phyloP scores from a whole-genome alignment of 139 green algal species.

The Medakamo hakoo region DNA sequence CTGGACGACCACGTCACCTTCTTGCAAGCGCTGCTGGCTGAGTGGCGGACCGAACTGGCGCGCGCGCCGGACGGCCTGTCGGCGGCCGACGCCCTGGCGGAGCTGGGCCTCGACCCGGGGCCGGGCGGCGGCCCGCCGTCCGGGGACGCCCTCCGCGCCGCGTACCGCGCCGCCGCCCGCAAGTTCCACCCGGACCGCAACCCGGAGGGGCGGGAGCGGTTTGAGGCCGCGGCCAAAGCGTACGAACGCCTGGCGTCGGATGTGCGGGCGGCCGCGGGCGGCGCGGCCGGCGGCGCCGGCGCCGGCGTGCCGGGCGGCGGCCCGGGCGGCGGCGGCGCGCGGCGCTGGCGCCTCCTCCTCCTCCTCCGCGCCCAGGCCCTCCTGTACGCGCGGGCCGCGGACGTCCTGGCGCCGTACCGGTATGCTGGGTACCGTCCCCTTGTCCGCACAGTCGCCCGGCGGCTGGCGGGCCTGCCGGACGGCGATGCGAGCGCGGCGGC shows the following conservation, averaged over 20 bases:
- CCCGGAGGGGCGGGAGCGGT: conserved; percentile 60
- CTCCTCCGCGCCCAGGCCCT: conserved; percentile 66
- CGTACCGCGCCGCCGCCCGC: conserved; percentile 10
- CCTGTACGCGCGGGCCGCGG: conserved; percentile 58
- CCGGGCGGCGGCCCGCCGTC: conserved; percentile 9
- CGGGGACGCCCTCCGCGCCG: background rate
- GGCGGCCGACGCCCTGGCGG: conserved; percentile 37
- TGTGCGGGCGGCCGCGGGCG: conserved; percentile 5
- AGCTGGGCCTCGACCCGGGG: conserved; percentile 37
- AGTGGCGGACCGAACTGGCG: conserved; percentile 65
- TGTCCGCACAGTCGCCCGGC: conserved; percentile 32
- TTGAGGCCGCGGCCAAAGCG: conserved; percentile 63
- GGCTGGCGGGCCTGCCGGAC: conserved; percentile 10
- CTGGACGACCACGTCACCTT: conserved; percentile 73
- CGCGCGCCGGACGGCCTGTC: conserved; percentile 52
- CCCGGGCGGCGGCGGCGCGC: conserved; percentile 24
- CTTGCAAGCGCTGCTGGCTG: conserved; percentile 57
- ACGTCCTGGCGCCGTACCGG: conserved; percentile 74
- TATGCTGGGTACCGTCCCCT: conserved; percentile 85
- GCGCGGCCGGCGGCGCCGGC: conserved; percentile 30
- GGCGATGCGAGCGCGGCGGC: background rate
- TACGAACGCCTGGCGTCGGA: conserved; percentile 79
- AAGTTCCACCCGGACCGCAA: conserved; percentile 92
- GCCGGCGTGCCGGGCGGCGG: conserved; percentile 4
- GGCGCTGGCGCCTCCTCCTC: conserved; percentile 70